phyloP scores from a whole-genome alignment of 2,329 filamentous ascomycete genomes.

The Phaeosphaeriaceae sp. region DNA sequence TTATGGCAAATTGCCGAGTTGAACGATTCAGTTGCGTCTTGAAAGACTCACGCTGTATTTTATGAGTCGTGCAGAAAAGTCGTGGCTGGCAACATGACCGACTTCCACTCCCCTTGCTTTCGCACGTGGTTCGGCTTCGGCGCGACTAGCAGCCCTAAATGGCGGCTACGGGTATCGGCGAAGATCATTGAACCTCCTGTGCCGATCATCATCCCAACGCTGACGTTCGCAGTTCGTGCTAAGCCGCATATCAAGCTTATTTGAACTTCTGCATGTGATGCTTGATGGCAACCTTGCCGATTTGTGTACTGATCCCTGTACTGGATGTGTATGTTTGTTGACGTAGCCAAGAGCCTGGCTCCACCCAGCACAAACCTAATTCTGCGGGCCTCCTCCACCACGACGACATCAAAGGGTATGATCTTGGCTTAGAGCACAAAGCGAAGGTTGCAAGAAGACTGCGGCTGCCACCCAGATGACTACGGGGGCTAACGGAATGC shows the following conservation, averaged over 20 bases:
- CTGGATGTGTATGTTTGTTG: not conserved
- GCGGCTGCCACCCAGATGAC: too few species aligned
- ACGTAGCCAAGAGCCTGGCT: not conserved
- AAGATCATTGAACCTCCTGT: conserved; percentile 6
- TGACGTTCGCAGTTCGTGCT: conserved; percentile 1
- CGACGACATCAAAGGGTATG: not conserved
- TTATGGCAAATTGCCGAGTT: not conserved
- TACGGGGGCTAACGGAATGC: too few species aligned
- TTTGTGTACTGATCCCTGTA: not conserved
- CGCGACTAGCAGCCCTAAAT: conserved; percentile 3
- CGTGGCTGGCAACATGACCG: not conserved
- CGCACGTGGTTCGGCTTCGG: not conserved
- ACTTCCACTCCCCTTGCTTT: not conserved
- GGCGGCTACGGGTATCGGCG: conserved; percentile 3
- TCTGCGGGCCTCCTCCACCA: not conserved
- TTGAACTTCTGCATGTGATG: not conserved
- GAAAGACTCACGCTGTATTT: not conserved
- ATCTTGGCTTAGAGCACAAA: too few species aligned
- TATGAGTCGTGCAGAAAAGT: not conserved
- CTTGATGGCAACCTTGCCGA: not conserved
- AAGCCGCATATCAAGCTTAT: conserved; percentile 5
- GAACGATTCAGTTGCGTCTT: not conserved
- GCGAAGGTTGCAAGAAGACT: too few species aligned
- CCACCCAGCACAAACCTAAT: not conserved
- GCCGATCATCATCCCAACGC: conserved; percentile 15